Percentiles rank a stretch among this genome's conserved stretches.
These are phyloP conservation scores for Neonectria sp. DNA, from an alignment of 2,329 filamentous ascomycete species.

Conservation along the genomic window DNA sequence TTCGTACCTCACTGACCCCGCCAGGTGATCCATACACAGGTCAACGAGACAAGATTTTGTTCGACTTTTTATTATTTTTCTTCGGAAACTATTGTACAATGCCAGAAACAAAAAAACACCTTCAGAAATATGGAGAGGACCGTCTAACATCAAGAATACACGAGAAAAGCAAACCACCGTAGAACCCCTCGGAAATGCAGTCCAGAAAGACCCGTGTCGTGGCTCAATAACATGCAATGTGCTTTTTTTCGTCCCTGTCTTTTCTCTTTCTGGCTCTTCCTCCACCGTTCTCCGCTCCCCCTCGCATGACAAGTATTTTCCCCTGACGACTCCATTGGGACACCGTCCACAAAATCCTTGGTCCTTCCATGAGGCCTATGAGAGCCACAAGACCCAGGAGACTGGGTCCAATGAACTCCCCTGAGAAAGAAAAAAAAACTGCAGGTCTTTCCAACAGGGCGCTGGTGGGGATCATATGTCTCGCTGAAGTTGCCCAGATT, in stretches of 20 bases:
- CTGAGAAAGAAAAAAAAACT: constrained; percentile 15
- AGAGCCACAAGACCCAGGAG: constrained; percentile 5
- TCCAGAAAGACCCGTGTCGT: constrained; percentile 38
- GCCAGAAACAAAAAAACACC: constrained; percentile 30
- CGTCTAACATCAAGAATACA: constrained; percentile 42
- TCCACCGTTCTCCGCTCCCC: constrained; percentile 7
- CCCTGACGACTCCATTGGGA: constrained; percentile 10
- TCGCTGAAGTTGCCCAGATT: constrained; percentile 35
- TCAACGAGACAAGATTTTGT: constrained; percentile 4
- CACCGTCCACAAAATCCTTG: constrained; percentile 7
- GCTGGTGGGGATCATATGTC: constrained; percentile 24
- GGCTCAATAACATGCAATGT: constrained; percentile 44
- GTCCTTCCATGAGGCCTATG: constrained; percentile 11
- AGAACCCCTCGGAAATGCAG: constrained; percentile 49
- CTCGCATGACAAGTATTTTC: constrained; percentile 10
- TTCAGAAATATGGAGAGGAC: constrained; percentile 39
- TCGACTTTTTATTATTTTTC: constrained; percentile 43
- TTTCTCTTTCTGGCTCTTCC: constrained; percentile 32
- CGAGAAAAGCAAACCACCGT: constrained; percentile 38
- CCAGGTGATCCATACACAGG: neutral
- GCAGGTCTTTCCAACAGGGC: constrained; percentile 42
- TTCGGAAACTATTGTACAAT: constrained; percentile 46
- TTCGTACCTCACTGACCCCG: neutral
- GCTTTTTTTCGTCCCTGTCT: constrained; percentile 44
- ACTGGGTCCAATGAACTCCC: constrained; percentile 19